phyloP scores from a whole-genome alignment of 1,139 yeast species.

The Suhomyces bribrorum region DNA sequence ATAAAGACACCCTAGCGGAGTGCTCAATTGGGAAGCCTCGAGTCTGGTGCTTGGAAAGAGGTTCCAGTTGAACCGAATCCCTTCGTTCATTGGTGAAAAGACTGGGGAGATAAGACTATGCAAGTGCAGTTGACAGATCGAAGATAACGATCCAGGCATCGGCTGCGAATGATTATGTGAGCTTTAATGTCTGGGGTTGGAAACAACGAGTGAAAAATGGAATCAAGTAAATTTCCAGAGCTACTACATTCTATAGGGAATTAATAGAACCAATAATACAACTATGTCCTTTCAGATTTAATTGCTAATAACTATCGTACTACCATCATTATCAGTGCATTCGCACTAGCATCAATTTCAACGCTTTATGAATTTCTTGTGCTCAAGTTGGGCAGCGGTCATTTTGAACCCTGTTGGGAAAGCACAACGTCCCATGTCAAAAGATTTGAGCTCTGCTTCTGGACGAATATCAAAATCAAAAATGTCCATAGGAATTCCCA shows the following conservation, averaged over 20 bases:
- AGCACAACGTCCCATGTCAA: constrained; percentile 41
- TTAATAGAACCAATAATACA: no score
- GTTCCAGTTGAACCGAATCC: constrained; percentile 59
- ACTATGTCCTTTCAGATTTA: no score
- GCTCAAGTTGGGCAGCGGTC: constrained; percentile 13
- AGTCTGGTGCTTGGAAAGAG: constrained; percentile 46
- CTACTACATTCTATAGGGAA: no score
- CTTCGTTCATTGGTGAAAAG: no score
- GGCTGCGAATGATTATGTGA: background rate
- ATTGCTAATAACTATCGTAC: no score
- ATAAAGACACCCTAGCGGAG: constrained; percentile 43
- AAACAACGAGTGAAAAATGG: no score
- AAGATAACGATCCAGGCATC: background rate
- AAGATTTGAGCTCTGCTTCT: constrained; percentile 25
- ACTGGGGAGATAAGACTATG: no score
- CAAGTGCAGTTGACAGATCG: background rate
- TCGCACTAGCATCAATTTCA: no score
- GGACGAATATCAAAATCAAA: constrained; percentile 52
- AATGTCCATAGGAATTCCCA: constrained; percentile 52
- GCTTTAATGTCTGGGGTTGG: no score
- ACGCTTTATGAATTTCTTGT: constrained; percentile 4
- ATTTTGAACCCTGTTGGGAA: constrained; percentile 29
- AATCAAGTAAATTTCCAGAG: no score
- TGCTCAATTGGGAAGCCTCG: constrained; percentile 34
- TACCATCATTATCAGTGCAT: no score